Percentiles rank a stretch among this genome's conserved stretches.
Evolutionary conservation across 2,329 filamentous ascomycete genomes (phyloP).

Genomic region (Nemania sp.): DNA sequence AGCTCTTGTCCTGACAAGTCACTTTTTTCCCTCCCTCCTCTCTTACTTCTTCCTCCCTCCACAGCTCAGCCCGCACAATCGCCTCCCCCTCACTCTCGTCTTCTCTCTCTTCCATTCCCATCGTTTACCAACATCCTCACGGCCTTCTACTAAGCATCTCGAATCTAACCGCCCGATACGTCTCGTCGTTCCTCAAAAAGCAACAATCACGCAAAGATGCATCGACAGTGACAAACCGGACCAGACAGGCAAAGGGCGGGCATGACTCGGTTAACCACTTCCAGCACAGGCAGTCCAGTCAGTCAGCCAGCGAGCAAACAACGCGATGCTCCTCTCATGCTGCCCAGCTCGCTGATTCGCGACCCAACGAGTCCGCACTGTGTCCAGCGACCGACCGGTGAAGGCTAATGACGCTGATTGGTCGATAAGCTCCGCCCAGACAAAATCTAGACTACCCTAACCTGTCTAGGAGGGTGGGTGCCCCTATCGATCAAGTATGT

Average conservation of each 20-base stretch:
- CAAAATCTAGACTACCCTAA: constrained; percentile 18
- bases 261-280: constrained; percentile 39
- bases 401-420: constrained; percentile 28
- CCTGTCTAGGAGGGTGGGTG: constrained; percentile 17
- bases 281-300: constrained; percentile 14
- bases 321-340: constrained; percentile 18
- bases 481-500: constrained; percentile 12
- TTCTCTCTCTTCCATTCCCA: constrained; percentile 2
- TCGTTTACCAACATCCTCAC: background rate
- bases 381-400: constrained; percentile 27
- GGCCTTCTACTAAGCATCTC: background rate
- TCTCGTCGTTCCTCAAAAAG: background rate
- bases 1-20: constrained; percentile 37
- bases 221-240: background rate
- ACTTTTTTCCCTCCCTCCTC: constrained; percentile 32
- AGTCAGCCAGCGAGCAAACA: constrained; percentile 9
- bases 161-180: background rate
- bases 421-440: constrained; percentile 6
- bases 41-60: background rate
- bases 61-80: background rate
- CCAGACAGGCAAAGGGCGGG: background rate
- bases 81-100: constrained; percentile 1
- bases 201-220: constrained; percentile 3
- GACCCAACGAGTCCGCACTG: constrained; percentile 33
- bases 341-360: constrained; percentile 14